Base-by-base conservation (phyloP, 345 rosid genomes). In the Odontarrhena argentea region DNA sequence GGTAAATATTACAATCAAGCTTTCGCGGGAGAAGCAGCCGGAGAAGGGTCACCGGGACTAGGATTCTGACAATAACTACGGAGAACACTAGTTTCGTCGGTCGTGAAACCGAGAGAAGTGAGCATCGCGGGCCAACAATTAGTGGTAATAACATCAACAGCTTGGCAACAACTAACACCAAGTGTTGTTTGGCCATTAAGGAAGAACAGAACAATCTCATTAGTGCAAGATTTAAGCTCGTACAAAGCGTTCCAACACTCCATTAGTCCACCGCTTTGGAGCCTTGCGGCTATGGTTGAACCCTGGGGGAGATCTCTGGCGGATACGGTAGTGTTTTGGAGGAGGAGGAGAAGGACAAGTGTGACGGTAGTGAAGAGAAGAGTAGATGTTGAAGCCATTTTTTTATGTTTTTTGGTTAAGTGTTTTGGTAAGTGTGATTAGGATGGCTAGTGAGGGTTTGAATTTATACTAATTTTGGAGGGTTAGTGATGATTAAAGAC, bases 51-150 rank as follows among this genome's bases (percentile, higher is more conserved):
- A 6, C 36, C 48, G 13, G 77, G 61, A 47, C 52, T 53, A 24
- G 77, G 73, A 67, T 60, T 55, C 28, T 51, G 67, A 22, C 96
- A 89, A 47, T 82, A 92, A 24, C 85, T 87, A 35, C 75, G 69
- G 3, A 91, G 84, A 32, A 88, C 68, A 36, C 75, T 80, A 30
- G 85, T 81, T 76, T 89, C 87, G 54, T 82, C 82, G 0, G 79
- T 30, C 0, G 89, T 82, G 69, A 89, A 86, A 0, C 96, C 91
- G 3, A 85, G 78, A 26, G 96, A 84, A 41, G 83, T 77, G 14
- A 89, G 85, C 96, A 91, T 86, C 0, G 87, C 75, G 1, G 96
- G 98, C 98, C 96, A 92, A 67, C 96, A 92, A 15, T 77, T 67
- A 6, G 62, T 80, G 0, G 85, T 85, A 1, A 89, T 82, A 13